Evolutionary conservation across 495 filamentous ascomycete species (phyloP), one percentile per base, ranked within the genome.

Genomic region (Penicillium paxilli): DNA sequence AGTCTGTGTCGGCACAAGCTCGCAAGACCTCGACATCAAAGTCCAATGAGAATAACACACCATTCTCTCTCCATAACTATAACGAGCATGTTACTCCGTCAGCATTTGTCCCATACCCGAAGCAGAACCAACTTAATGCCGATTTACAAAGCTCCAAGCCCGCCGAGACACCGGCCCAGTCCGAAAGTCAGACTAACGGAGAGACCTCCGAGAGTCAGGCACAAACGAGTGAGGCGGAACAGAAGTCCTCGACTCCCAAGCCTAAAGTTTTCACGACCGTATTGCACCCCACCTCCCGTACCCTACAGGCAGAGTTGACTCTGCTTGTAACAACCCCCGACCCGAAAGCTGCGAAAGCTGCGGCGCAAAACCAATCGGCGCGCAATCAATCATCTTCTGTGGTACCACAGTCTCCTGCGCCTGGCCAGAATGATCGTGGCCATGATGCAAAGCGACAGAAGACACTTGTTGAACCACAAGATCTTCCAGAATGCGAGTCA

Each of bases 21-120:
- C 68, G 65, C 49, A 84, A 85, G 46, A 72, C 83, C 20, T 80
- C 81, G 5, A 56, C 68, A 0, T 63, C 73, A 2, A 63, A 68
- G n/a, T 74, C 81, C 7, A 82, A 81, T 46, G 80, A 84, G 40
- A 84, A 73, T 49, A 87, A 87, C 28, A 77, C 79, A 0, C 87
- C 87, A 5, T 93, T 89, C 55, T 96, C 91, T 4, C 84, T 99
- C 26, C 91, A 99, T 65, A 96, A 96, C 64, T 87, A 91, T 65
- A 96, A 88, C 57, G 80, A 85, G 47, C 88, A 89, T 65, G 75
- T 98, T 11, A 96, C 91, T 1, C 94, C 92, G 0, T 97, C 93
- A 1, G 80, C 92, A 2, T 91, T 86, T 65, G 89, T 86, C 11
- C 89, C 92, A 0, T 96, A 85, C 60, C 88, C 90, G 2, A 85